Evolutionary conservation across 768 basidiomycete species (phyloP), one percentile per base, ranked within the genome.

Genomic region (Pulveroboletus ravenelii): DNA sequence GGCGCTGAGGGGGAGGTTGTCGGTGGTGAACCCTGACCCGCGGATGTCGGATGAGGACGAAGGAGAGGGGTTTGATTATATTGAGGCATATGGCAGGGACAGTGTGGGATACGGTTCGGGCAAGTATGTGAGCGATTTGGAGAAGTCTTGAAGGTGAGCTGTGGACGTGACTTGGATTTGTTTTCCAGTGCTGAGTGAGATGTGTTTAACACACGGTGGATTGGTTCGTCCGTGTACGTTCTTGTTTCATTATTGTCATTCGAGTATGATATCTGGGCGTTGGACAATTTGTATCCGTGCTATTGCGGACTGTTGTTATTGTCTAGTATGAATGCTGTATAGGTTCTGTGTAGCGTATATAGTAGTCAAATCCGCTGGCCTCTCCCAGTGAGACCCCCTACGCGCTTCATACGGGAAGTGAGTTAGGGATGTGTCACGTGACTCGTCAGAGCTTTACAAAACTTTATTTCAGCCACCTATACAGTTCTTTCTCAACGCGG

Each of bases 61-160:
- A 12, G 41, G 9, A 5, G 15, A 77, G 3, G 68, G 72, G 13
- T 82, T 78, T 56, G 82, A 84, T 61, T 82, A 84, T 53, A 72
- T 82, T 41, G 72, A 74, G 41, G 82, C 79, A 25, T 85, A 87
- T 65, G 54, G 64, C 63, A 59, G 47, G 17, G 62, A 61, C 29
- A 44, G 47, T 14, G 53, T 32, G 29, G 74, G 71, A 20, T 79
- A 80, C 63, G 67, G 62, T 15, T 62, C 70, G 17, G 76, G 76
- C 18, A 72, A 59, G 57, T 79, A 76, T 56, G 68, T 76, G 25
- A 79, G 76, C 36, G 69, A 78, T 61, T 58, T 79, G 60, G 77
- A 78, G 18, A 45, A 9, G 20, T 20, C 29, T 23, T 50, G 37
- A 40, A 37, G 35, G 18, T 13, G 6, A 40, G 23, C 7, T 14